phyloP scores from a whole-genome alignment of 768 basidiomycete genomes.

The Scleroderma bovista region DNA sequence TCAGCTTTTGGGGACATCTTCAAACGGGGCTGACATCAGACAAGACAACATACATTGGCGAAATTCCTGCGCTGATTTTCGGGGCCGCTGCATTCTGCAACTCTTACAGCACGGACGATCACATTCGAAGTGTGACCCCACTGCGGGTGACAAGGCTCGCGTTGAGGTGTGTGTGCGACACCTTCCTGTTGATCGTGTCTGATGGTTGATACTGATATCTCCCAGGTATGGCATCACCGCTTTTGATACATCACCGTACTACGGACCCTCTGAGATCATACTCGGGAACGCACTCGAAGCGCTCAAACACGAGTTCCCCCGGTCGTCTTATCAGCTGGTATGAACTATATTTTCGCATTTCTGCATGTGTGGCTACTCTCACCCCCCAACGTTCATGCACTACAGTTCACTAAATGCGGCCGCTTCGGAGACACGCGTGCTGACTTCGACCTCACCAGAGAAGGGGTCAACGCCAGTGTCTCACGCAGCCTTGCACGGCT shows the following conservation, averaged over 20 bases:
- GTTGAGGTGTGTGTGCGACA: constrained; percentile 48
- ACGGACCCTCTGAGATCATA: constrained; percentile 75
- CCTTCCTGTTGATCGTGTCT: not conserved
- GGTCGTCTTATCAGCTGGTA: constrained; percentile 72
- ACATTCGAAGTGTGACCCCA: constrained; percentile 51
- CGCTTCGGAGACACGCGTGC: constrained; percentile 51
- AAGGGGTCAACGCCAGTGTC: constrained; percentile 60
- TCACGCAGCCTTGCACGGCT: constrained; percentile 61
- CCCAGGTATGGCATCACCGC: constrained; percentile 72
- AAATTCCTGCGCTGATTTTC: constrained; percentile 50
- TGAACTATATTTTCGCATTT: too few relatives aligned
- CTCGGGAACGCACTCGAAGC: constrained; percentile 60
- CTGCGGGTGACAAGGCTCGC: constrained; percentile 68
- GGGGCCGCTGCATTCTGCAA: constrained; percentile 69
- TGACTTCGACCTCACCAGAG: constrained; percentile 71
- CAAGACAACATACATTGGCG: constrained; percentile 29
- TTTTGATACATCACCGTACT: constrained; percentile 80
- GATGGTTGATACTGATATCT: not conserved
- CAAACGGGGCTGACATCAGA: not conserved
- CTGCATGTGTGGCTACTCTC: too few relatives aligned
- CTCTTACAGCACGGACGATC: constrained; percentile 58
- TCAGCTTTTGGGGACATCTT: not conserved
- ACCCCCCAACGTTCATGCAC: not conserved
- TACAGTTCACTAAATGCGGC: constrained; percentile 85
- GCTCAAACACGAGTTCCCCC: constrained; percentile 65